Evolutionary conservation across 2,329 filamentous ascomycete genomes (phyloP).

Genomic region (Diplodia scrobiculata): DNA sequence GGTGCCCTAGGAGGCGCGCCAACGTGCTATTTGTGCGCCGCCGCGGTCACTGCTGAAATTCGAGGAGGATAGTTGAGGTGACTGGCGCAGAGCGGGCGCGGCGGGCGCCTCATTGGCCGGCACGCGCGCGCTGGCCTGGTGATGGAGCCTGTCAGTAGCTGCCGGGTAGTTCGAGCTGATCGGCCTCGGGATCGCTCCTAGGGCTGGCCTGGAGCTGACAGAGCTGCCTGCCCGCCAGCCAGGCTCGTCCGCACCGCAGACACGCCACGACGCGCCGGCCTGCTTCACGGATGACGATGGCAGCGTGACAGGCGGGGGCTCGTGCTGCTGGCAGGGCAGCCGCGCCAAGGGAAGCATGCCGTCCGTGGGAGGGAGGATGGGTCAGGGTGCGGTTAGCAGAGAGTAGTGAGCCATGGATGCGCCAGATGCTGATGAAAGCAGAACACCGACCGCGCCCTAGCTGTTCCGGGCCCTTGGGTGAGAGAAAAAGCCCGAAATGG

Average conservation of each 20-base stretch:
- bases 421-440: conserved; percentile 11
- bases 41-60: conserved; percentile 28
- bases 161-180: conserved; percentile 28
- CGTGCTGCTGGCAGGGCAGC: conserved; percentile 5
- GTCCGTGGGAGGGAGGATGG: not conserved
- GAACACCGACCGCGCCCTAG: not conserved
- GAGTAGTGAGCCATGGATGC: conserved; percentile 1
- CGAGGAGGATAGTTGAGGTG: conserved; percentile 25
- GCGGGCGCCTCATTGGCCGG: conserved; percentile 25
- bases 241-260: conserved; percentile 6
- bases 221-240: conserved; percentile 2
- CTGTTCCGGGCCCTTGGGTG: conserved; percentile 6
- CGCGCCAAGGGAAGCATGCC: conserved; percentile 12
- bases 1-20: conserved; percentile 19
- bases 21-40: conserved; percentile 21
- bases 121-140: conserved; percentile 12
- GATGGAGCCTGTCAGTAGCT: conserved; percentile 19
- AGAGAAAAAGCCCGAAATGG: conserved; percentile 11
- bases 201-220: conserved; percentile 37
- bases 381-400: conserved; percentile 21
- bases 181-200: conserved; percentile 36
- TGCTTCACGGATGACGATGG: conserved; percentile 16
- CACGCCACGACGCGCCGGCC: conserved; percentile 24
- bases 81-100: conserved; percentile 22
- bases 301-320: not conserved